A percentile compares a stretch with the other conserved stretches of the same genome.
phyloP scores from a whole-genome alignment of 768 basidiomycete species.

The Tricholoma terreum region DNA sequence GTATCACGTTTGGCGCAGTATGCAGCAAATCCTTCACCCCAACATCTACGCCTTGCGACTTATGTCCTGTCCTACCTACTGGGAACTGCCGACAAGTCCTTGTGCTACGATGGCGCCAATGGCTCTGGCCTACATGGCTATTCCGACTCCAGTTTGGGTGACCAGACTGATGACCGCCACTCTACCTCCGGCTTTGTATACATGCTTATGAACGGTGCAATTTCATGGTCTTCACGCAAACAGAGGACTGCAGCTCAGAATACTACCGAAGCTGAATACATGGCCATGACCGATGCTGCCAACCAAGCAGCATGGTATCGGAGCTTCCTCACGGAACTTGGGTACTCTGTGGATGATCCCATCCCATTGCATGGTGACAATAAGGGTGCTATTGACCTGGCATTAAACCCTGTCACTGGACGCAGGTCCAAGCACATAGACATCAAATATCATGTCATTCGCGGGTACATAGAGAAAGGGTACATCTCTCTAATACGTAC shows the following conservation, averaged over 20 bases:
- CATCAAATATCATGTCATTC: conserved; percentile 33
- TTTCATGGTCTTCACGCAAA: conserved; percentile 34
- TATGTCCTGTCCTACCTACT: conserved; percentile 16
- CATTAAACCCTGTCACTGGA: conserved; percentile 30
- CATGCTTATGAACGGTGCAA: conserved; percentile 23
- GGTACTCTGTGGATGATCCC: neutral
- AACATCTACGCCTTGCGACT: conserved; percentile 27
- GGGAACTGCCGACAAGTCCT: neutral
- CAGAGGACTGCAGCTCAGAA: conserved; percentile 31
- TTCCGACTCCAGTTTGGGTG: conserved; percentile 13
- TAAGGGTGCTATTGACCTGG: conserved; percentile 26
- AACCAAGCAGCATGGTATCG: conserved; percentile 3
- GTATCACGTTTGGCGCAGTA: conserved; percentile 26
- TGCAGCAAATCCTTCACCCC: conserved; percentile 19
- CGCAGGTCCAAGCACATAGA: conserved; percentile 37
- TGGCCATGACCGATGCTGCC: conserved; percentile 25
- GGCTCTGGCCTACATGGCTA: conserved; percentile 1
- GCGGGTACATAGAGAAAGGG: too few relatives aligned
- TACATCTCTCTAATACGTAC: too few relatives aligned
- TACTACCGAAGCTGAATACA: conserved; percentile 35
- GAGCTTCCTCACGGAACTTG: conserved; percentile 11
- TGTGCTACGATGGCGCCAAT: conserved; percentile 10
- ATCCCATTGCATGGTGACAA: conserved; percentile 28
- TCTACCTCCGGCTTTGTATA: conserved; percentile 32
- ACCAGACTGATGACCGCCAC: conserved; percentile 10